Percentiles rank a stretch among this genome's conserved stretches.
phyloP scores from a whole-genome alignment of 257 asterid genomes.

The Nemophila menziesii region DNA sequence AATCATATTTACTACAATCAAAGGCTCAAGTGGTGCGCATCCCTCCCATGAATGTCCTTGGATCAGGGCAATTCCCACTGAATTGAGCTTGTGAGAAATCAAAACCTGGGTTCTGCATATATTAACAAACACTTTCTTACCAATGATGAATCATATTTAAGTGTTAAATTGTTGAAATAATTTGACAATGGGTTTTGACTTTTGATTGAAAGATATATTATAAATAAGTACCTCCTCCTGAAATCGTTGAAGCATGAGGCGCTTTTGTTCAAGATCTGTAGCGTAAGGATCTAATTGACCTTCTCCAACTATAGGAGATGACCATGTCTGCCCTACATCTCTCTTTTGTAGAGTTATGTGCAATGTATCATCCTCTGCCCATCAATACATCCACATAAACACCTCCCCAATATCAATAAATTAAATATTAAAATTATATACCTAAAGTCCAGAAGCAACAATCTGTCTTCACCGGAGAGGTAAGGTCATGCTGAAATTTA shows the following conservation, averaged over 20 bases:
- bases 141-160: too few species aligned
- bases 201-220: background rate
- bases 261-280: conserved; percentile 82
- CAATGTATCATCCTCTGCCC: conserved; percentile 81
- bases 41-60: conserved; percentile 79
- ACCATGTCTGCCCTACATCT: conserved; percentile 90
- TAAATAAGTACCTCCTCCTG: conserved; percentile 70
- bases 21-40: conserved; percentile 31
- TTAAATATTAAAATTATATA: conserved; percentile 8
- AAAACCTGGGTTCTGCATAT: conserved; percentile 73
- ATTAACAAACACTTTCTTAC: background rate
- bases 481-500: conserved; percentile 53
- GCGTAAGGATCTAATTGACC: conserved; percentile 81
- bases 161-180: too few species aligned
- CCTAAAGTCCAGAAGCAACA: conserved; percentile 96
- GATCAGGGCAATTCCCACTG: conserved; percentile 73
- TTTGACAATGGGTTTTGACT: too few species aligned
- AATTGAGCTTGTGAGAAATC: conserved; percentile 89
- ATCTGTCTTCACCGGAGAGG: conserved; percentile 82
- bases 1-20: background rate
- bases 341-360: conserved; percentile 93
- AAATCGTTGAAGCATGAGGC: conserved; percentile 94
- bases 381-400: background rate
- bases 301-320: conserved; percentile 79
- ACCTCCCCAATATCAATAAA: background rate